Evolutionary conservation across 169 alveolate species (phyloP), one percentile per base, ranked within the genome.

Genomic region (Eimeria maxima): DNA sequence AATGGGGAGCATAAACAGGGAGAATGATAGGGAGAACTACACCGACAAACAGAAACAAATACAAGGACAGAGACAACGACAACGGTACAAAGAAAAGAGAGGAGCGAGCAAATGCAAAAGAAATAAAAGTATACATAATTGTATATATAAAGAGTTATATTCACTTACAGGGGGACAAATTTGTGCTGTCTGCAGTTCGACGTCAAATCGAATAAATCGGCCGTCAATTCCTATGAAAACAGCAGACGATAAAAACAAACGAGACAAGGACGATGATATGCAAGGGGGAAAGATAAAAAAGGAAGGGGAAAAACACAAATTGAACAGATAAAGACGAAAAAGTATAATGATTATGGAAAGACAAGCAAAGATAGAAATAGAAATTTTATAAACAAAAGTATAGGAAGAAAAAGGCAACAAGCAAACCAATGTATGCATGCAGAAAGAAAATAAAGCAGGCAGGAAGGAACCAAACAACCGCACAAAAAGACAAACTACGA

Each of bases 201-300:
- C 14, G 1, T 76, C 57, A 27, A 33, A 76, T 20, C 87, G 87
- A 16, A 76, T 57, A 76, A 33, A 76, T 8, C 57, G 45, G 22
- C 87, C 87, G 20, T 76, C 87, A 11, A 76, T 76, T 18, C 87
- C 87, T 76, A 27, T 18, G 44, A 42, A 53, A 74, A 90, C 11
- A 90, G 80, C 53, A 92, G 83, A 14, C 50, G 80, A 4, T 76
- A 57, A 44, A 81, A 44, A 24, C 76, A 90, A 27, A 47, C 60
- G 78, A 92, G 44, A 22, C 96, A 90, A 4, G 84, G 38, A 33
- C 73, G 7, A 20, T 71, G 38, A 33, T 33, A 33, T 33, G 38
- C 0, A 33, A 1, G 38, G 38, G 38, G 38, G 38, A 33, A 33
- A 0, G 38, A 33, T 1, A 33, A 33, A 33, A 33, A 33, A 33